phyloP scores from a whole-genome alignment of 805 yeast genomes.

The Saccharomycopsis selenospora region DNA sequence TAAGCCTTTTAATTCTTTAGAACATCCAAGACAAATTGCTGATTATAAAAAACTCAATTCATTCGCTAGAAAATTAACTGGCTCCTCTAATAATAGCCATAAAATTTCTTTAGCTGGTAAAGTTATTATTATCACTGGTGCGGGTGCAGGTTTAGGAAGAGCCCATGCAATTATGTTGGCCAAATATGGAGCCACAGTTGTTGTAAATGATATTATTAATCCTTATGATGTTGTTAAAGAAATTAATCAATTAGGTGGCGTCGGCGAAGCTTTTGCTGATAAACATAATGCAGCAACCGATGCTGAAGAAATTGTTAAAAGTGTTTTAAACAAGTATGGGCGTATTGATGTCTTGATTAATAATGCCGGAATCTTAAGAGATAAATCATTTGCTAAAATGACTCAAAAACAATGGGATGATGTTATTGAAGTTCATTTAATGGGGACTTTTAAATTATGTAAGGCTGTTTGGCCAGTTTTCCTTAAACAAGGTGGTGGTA shows the following conservation, averaged over 20 bases:
- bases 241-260: constrained; percentile 56
- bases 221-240: constrained; percentile 70
- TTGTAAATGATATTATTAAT: constrained; percentile 81
- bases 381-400: constrained; percentile 81
- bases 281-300: constrained; percentile 73
- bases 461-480: constrained; percentile 93
- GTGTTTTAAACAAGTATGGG: constrained; percentile 72
- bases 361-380: constrained; percentile 93
- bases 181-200: constrained; percentile 89
- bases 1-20: constrained; percentile 44
- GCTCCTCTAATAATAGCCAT: constrained; percentile 29
- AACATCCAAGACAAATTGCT: constrained; percentile 65
- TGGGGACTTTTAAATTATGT: constrained; percentile 73
- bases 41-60: constrained; percentile 60
- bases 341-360: constrained; percentile 78
- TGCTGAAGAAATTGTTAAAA: constrained; percentile 66
- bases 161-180: constrained; percentile 83
- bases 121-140: constrained; percentile 90
- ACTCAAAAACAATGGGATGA: constrained; percentile 74
- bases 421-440: constrained; percentile 74
- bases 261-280: constrained; percentile 80
- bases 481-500: constrained; percentile 61
- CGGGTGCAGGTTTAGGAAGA: constrained; percentile 91
- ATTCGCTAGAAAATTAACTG: constrained; percentile 45
- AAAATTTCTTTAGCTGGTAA: constrained; percentile 63